Base-by-base conservation (phyloP, 2,329 filamentous ascomycete genomes). In the Diaporthe caulivora region DNA sequence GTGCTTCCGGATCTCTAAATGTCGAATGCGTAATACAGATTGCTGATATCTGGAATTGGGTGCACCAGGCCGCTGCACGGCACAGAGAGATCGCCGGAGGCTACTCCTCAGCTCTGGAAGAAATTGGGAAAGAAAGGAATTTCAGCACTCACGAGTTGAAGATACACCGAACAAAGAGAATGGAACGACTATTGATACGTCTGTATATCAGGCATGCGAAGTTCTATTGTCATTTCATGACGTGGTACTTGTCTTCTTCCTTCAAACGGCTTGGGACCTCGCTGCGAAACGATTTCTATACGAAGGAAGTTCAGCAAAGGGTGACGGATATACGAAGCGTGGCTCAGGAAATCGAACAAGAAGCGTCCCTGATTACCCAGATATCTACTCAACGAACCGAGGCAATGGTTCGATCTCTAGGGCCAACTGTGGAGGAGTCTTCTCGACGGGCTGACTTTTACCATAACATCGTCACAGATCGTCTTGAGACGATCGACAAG, bases 161-260 rank as follows among this genome's bases (percentile, higher is more conserved):
- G n/a, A 29, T 29, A 29, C 34, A 62, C 24, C 34, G n/a, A 29
- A 47, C 37, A 21, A 10, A 4, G 34, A 47, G 26, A 2, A 62
- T 62, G 13, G 10, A 62, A 44, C 15, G 37, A 24, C n/a, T 62
- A 15, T 37, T 62, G 2, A 37, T 47, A 18, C 58, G 26, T 44
- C n/a, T 62, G 17, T 47, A 62, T n/a, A 31, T 62, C 58, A 44
- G n/a, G 17, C 29, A 62, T 34, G 24, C 42, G 34, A 44, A 47
- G 26, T 62, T 62, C 24, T 62, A 44, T 15, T 62, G 37, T 47
- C 42, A 62, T 24, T 62, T 42, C 24, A 62, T 62, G 58, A 21
- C 6, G 2, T 62, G 58, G 58, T 44, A 44, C n/a, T 44, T 40
- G 17, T 62, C 58, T 11, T 47, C 44, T 8, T n/a, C 44, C 44